phyloP scores from a whole-genome alignment of 257 asterid species.

The Penstemon davidsonii region DNA sequence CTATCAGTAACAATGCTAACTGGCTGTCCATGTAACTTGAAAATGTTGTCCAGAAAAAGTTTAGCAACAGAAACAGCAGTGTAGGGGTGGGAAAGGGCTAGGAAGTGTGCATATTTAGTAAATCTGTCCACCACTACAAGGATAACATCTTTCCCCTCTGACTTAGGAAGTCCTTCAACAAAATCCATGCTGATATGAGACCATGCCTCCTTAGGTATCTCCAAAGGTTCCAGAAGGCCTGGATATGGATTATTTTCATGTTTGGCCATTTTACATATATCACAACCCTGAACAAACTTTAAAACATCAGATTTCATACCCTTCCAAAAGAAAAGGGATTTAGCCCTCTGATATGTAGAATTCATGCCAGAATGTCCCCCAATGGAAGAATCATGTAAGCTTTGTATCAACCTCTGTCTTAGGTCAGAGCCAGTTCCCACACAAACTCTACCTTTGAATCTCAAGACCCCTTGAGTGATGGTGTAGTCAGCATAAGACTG shows the following conservation, averaged over 20 bases:
- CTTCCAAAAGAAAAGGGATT: neutral
- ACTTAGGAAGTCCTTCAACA: neutral
- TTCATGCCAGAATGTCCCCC: neutral
- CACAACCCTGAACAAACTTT: neutral
- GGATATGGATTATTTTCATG: neutral
- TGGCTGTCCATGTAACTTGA: slow-evolving; percentile 1
- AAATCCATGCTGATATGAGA: neutral
- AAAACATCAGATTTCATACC: neutral
- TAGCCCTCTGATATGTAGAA: neutral
- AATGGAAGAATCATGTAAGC: neutral
- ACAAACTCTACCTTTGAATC: neutral
- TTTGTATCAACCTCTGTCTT: neutral
- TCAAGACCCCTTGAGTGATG: too few species aligned
- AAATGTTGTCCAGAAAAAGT: neutral
- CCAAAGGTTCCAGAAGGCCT: slow-evolving; percentile 2
- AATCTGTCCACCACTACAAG: slow-evolving; percentile 18
- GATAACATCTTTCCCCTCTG: neutral
- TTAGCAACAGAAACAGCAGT: neutral
- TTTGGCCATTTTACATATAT: neutral
- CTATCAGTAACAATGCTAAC: neutral
- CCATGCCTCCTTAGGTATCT: neutral
- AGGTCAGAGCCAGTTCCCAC: neutral
- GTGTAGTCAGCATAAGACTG: neutral
- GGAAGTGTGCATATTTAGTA: neutral
- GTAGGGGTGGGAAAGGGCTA: neutral